Conservation (phyloP, 768 basidiomycete genomes). For the Cubamyces sp. region DNA sequence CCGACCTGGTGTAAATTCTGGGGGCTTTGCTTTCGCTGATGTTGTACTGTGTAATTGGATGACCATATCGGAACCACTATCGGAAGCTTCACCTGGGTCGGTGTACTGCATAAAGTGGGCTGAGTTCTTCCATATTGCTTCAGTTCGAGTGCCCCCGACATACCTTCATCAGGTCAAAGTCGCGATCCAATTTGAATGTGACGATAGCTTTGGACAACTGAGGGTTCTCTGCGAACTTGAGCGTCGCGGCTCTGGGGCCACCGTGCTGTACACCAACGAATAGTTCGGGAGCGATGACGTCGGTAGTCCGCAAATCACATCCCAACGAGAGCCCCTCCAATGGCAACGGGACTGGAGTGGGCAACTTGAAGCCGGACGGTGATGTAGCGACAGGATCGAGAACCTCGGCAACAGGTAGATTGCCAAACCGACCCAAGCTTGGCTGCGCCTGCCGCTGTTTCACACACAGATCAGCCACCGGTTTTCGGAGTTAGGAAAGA, state of each 20-base stretch:
- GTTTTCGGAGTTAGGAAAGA: background rate
- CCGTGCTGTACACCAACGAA: background rate
- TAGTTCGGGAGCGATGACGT: background rate
- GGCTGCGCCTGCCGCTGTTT: background rate
- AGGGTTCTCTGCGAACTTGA: background rate
- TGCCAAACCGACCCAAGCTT: background rate
- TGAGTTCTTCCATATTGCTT: too few species aligned
- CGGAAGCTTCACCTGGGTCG: background rate
- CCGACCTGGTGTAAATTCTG: background rate
- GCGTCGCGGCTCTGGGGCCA: background rate
- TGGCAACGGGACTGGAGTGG: background rate
- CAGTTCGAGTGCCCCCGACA: too few species aligned
- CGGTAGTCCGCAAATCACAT: background rate
- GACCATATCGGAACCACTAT: background rate
- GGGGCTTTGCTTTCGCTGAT: background rate
- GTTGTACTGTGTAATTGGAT: conserved; percentile 3
- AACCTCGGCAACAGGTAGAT: background rate
- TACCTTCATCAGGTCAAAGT: conserved; percentile 7
- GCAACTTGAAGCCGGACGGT: conserved; percentile 1
- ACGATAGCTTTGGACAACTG: too few species aligned
- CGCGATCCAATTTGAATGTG: background rate
- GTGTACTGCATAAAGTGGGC: background rate
- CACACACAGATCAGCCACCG: too few species aligned
- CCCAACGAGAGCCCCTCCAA: conserved; percentile 15
- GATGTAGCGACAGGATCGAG: conserved; percentile 1